phyloP scores from a whole-genome alignment of 2,329 filamentous ascomycete species.

The Aspergillus japonicus region DNA sequence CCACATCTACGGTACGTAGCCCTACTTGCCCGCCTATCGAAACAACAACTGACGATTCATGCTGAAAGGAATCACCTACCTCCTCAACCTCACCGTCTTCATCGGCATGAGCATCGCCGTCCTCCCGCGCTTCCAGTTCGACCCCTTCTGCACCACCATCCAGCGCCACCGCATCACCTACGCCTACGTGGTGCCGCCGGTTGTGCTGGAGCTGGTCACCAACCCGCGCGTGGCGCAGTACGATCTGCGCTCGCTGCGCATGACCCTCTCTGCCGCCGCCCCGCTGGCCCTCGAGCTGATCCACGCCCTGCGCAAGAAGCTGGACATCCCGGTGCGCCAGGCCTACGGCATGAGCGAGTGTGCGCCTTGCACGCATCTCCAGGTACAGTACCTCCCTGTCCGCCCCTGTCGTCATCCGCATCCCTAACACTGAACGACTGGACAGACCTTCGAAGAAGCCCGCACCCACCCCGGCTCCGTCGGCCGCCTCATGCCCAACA shows the following conservation, averaged over 20 bases:
- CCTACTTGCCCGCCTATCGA: background rate
- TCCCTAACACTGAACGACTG: background rate
- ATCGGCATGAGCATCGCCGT: conserved; percentile 12
- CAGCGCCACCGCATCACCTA: conserved; percentile 17
- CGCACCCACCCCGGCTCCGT: conserved; percentile 10
- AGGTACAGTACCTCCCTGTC: conserved; percentile 2
- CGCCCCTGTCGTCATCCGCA: background rate
- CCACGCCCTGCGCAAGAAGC: conserved; percentile 10
- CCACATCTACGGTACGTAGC: conserved; percentile 18
- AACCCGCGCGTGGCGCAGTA: conserved; percentile 9
- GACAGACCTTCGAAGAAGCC: conserved; percentile 15
- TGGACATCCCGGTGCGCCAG: conserved; percentile 12
- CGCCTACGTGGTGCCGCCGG: conserved; percentile 14
- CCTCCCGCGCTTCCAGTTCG: conserved; percentile 13
- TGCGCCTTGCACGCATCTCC: conserved; percentile 14
- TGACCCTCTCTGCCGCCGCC: conserved; percentile 15
- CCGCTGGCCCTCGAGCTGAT: conserved; percentile 15
- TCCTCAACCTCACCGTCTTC: conserved; percentile 16
- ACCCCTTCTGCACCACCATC: conserved; percentile 14
- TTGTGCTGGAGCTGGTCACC: conserved; percentile 15
- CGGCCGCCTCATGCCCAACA: conserved; percentile 20
- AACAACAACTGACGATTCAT: background rate
- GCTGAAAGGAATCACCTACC: conserved; percentile 13
- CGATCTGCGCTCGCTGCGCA: conserved; percentile 13
- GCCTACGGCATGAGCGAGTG: conserved; percentile 19